Base-by-base conservation (phyloP, 768 basidiomycete species). In the Rhizopogon vinicolor region DNA sequence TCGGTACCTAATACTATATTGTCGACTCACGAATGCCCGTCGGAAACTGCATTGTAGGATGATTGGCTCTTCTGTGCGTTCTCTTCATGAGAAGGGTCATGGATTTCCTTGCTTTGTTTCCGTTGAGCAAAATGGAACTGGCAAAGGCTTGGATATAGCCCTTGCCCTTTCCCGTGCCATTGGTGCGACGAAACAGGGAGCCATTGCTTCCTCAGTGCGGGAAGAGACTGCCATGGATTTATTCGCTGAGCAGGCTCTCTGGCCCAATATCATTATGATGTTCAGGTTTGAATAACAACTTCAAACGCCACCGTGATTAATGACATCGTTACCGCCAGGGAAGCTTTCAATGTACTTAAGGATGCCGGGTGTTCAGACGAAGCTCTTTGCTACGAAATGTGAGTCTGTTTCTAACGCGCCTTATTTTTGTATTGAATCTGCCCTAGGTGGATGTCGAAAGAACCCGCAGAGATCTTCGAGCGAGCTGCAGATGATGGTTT, bases 401-500 rank as follows among this genome's bases (percentile, higher is more conserved):
- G 16, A 29, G 68, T 61, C 3, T 4, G 4, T 40, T 43, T n/a
- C 7, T 48, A n/a, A 19, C 49, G 9, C 9, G 16, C 1, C n/a
- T 41, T 31, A 57, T 37, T 5, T 12, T 7, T 44, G 19, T 41
- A 53, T 33, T 45, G 7, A 54, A 49, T 19, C 39, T 29, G 3
- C 19, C 33, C 7, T 48, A 82, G 83, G 82, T 84, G 84, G 84
- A 86, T 85, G 83, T 85, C 84, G 25, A 85, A 85, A 60, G 84
- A 86, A 61, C 83, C 84, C 1, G 84, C 84, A 7, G 84, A 85
- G 60, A 84, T 85, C 41, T 86, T 86, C 63, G 84, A 86, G 65
- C 73, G 81, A 16, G 83, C 84, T 7, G 84, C 84, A 6, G 84
- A 86, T 59, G 83, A 85, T 35, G 84, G 84, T 14, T 84, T 86